Conservation (phyloP, 495 filamentous ascomycete genomes). For the Cercophora samala region DNA sequence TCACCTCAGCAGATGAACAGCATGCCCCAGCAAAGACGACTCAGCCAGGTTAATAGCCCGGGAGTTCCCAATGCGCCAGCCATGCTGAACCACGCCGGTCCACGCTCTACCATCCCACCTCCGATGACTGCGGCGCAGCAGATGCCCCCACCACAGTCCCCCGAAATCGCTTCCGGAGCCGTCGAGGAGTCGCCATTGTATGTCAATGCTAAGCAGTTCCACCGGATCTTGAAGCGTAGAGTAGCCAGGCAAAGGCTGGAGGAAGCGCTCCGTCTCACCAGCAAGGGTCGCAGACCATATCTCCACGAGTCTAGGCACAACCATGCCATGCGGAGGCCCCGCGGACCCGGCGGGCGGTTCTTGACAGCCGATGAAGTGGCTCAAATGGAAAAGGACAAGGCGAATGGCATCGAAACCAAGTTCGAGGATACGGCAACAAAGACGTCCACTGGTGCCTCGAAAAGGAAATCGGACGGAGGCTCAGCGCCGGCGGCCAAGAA, state of each 20-base stretch:
- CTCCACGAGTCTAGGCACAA: slow-evolving; percentile 99
- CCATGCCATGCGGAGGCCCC: slow-evolving; percentile 93
- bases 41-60: slow-evolving; percentile 65
- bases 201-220: slow-evolving; percentile 98
- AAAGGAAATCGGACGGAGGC: slow-evolving; percentile 46
- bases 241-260: slow-evolving; percentile 92
- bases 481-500: slow-evolving; percentile 53
- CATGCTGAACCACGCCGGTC: slow-evolving; percentile 53
- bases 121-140: slow-evolving; percentile 47
- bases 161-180: slow-evolving; percentile 69
- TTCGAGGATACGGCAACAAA: slow-evolving; percentile 33
- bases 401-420: slow-evolving; percentile 36
- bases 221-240: slow-evolving; percentile 89
- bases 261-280: slow-evolving; percentile 84
- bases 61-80: slow-evolving; percentile 54
- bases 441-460: slow-evolving; percentile 40
- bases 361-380: slow-evolving; percentile 97
- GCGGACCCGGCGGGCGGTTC: slow-evolving; percentile 95
- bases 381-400: slow-evolving; percentile 70
- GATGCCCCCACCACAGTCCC: slow-evolving; percentile 69
- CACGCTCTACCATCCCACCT: slow-evolving; percentile 43
- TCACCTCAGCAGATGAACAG: slow-evolving; percentile 61
- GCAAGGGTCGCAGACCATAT: slow-evolving; percentile 94
- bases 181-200: slow-evolving; percentile 94
- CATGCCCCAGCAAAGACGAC: slow-evolving; percentile 49